Evolutionary conservation across 306 rosid species (phyloP).

Genomic region (Betula pendula): DNA sequence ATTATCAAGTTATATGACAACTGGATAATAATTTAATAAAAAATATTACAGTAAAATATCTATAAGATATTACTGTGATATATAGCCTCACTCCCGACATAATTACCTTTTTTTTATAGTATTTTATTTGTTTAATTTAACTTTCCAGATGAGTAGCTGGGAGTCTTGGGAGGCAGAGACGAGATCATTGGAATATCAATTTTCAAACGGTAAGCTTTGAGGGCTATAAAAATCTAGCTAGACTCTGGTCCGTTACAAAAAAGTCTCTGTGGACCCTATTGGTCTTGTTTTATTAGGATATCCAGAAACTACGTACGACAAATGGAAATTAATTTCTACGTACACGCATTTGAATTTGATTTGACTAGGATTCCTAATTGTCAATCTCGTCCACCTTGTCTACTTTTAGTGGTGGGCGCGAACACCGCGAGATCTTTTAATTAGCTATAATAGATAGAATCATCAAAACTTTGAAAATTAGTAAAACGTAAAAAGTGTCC

Average conservation of each 20-base stretch:
- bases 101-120: too few relatives aligned
- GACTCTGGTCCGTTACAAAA: background rate
- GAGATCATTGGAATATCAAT: conserved; percentile 46
- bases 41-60: too few relatives aligned
- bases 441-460: too few relatives aligned
- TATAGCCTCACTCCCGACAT: background rate
- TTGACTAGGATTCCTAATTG: background rate
- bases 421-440: too few relatives aligned
- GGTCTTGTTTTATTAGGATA: too few relatives aligned
- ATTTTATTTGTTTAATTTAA: background rate
- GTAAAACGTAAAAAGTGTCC: too few relatives aligned
- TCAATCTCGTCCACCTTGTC: background rate
- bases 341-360: background rate
- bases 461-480: too few relatives aligned
- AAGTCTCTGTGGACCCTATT: background rate
- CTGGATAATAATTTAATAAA: too few relatives aligned
- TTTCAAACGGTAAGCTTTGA: conserved; percentile 39
- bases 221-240: background rate
- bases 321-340: background rate
- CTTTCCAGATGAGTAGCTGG: conserved; percentile 54
- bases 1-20: too few relatives aligned
- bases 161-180: conserved; percentile 65
- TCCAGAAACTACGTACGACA: background rate
- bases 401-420: background rate
- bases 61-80: too few relatives aligned